phyloP scores from a whole-genome alignment of 78 protist species.

The Dictyostelium brefeldianum region DNA sequence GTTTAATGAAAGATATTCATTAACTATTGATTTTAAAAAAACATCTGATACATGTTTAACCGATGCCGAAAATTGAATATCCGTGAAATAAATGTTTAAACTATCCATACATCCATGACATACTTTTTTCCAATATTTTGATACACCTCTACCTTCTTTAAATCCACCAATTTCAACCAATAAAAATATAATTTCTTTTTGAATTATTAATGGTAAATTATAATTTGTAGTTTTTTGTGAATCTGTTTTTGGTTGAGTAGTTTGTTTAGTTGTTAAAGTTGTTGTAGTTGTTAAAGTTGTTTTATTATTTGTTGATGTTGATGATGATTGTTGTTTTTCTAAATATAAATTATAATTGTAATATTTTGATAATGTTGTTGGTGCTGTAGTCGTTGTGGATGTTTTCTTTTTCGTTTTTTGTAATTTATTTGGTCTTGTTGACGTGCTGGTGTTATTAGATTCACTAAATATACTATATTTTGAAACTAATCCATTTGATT shows the following conservation, averaged over 20 bases:
- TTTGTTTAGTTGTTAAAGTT: slow-evolving; percentile 13
- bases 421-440: slow-evolving; percentile 3
- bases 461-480: slow-evolving; percentile 5
- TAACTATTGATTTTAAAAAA: background rate
- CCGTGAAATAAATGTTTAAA: slow-evolving; percentile 34
- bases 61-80: slow-evolving; percentile 22
- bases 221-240: background rate
- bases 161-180: slow-evolving; percentile 13
- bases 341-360: background rate
- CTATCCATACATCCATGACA: background rate
- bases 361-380: slow-evolving; percentile 5
- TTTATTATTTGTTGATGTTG: background rate
- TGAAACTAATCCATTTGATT: background rate
- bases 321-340: background rate
- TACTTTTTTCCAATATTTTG: slow-evolving; percentile 36
- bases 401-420: background rate
- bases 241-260: background rate
- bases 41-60: slow-evolving; percentile 24
- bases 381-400: slow-evolving; percentile 2
- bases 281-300: background rate
- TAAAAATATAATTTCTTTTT: slow-evolving; percentile 46
- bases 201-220: slow-evolving; percentile 44
- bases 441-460: background rate
- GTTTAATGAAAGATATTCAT: background rate
- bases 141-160: background rate